These are phyloP conservation scores for Aphanomyces euteiches DNA, from an alignment of 352 stramenopile genomes.

Conservation along the genomic window DNA sequence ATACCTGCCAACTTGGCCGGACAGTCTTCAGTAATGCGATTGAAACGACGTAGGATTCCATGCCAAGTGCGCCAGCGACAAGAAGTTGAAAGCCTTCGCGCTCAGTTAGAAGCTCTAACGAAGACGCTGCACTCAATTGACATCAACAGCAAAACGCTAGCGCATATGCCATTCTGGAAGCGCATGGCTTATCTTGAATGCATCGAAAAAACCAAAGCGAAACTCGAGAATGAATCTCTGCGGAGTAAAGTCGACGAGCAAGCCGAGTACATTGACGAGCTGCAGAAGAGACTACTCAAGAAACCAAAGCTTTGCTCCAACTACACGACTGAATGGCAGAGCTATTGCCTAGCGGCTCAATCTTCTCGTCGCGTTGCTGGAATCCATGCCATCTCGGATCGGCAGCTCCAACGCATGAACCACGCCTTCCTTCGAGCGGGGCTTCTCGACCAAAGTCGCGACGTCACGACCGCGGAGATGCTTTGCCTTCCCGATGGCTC, in stretches of 20 bases:
- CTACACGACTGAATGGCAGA: background rate
- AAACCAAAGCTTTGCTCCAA: conserved; percentile 9
- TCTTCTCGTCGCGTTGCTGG: background rate
- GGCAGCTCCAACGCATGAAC: background rate
- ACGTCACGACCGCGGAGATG: background rate
- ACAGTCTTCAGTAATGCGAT: too few species aligned
- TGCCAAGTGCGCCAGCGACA: background rate
- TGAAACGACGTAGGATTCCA: too few species aligned
- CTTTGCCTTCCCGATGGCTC: background rate
- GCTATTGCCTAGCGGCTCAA: background rate
- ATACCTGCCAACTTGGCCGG: too few species aligned
- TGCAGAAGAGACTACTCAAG: conserved; percentile 15
- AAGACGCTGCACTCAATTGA: too few species aligned
- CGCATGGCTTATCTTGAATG: background rate
- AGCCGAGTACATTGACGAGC: conserved; percentile 9
- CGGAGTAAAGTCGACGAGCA: conserved; percentile 1
- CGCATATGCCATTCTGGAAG: background rate
- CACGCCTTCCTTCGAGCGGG: background rate
- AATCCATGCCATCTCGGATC: conserved; percentile 18
- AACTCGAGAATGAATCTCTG: conserved; percentile 9
- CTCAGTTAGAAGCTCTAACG: background rate
- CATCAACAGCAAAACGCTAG: too few species aligned
- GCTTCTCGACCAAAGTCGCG: background rate
- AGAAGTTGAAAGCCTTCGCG: conserved; percentile 4
- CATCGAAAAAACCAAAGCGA: background rate